A percentile compares a stretch with the other conserved stretches of the same genome.
These are phyloP conservation scores for Apiospora hydei DNA, from an alignment of 2,329 filamentous ascomycete genomes.

Conservation along the genomic window DNA sequence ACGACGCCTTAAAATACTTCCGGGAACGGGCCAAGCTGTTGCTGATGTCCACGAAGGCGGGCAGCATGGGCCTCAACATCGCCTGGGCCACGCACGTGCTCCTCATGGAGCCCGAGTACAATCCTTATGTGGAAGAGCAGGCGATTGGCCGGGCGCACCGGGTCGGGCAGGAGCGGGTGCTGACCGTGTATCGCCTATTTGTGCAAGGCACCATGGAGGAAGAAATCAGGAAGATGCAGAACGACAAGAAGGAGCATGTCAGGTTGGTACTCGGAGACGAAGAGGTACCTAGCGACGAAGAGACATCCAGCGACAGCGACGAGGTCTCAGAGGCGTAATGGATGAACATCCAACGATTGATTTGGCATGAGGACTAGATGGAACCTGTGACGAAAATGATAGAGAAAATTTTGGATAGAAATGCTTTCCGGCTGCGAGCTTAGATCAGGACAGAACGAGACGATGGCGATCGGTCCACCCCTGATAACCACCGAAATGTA, in stretches of 20 bases:
- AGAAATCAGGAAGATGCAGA: conserved; percentile 73
- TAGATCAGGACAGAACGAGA: not conserved
- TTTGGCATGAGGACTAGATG: not conserved
- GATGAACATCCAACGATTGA: not conserved
- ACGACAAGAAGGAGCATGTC: conserved; percentile 72
- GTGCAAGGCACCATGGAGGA: conserved; percentile 25
- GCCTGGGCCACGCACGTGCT: not conserved
- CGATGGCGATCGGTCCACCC: not conserved
- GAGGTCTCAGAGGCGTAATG: conserved; percentile 27
- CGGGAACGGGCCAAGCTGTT: conserved; percentile 49
- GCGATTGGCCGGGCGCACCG: conserved; percentile 24
- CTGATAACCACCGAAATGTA: not conserved
- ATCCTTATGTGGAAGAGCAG: conserved; percentile 25
- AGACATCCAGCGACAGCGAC: conserved; percentile 25
- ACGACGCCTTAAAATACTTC: conserved; percentile 36
- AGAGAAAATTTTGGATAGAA: not conserved
- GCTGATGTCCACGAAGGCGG: conserved; percentile 76
- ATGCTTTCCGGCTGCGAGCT: not conserved
- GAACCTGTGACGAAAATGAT: not conserved
- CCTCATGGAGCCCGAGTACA: conserved; percentile 26
- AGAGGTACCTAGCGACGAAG: conserved; percentile 30
- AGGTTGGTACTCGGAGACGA: conserved; percentile 34
- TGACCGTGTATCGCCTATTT: conserved; percentile 24
- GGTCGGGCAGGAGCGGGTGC: conserved; percentile 20
- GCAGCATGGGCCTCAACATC: conserved; percentile 59